Evolutionary conservation across 2,329 filamentous ascomycete genomes (phyloP), one percentile per base, ranked within the genome.

Genomic region (Exophiala aquamarina): DNA sequence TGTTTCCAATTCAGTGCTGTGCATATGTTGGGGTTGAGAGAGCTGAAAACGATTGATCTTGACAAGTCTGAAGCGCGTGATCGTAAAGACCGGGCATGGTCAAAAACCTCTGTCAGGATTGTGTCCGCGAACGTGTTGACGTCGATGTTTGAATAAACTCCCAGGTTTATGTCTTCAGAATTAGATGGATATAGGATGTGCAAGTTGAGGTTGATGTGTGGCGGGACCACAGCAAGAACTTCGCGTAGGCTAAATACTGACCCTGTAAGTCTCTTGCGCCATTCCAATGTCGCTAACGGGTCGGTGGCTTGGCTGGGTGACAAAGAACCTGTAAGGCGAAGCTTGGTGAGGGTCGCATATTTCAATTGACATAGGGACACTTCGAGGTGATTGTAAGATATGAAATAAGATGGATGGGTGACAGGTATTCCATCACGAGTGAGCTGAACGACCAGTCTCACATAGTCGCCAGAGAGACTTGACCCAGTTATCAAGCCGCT

Each of bases 1-100:
- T 98, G 93, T 68, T 98, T 98, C 93, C 93, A 98, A 69, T 98
- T 98, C 60, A 98, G 72, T 4, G 92, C 91, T 13, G 89, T 94
- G 70, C 93, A 98, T 15, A 97, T 81, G 55, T 85, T 86, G 10
- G 88, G 77, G 64, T 95, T 96, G 68, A 92, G 95, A 17, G 89
- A 95, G 60, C 89, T 94, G 66, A 98, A 96, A 9, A 96, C 89
- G 42, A 98, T 85, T 10, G 89, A 95, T 32, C 91, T 79, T 58
- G 93, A 84, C 13, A 84, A 81, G 44, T 89, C 83, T 7, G 88
- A 83, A 1, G 81, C 83, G 53, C 73, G 71, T 50, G 83, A 77
- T 49, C 84, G 76, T 67, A 89, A 54, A 60, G 79, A 59, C 35
- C 92, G 81, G 2, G 91, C 91, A 66, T 97, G 92, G 57, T 95